Evolutionary conservation across 768 basidiomycete species (phyloP), one percentile per base, ranked within the genome.

Genomic region (Tricholoma flavovirens): DNA sequence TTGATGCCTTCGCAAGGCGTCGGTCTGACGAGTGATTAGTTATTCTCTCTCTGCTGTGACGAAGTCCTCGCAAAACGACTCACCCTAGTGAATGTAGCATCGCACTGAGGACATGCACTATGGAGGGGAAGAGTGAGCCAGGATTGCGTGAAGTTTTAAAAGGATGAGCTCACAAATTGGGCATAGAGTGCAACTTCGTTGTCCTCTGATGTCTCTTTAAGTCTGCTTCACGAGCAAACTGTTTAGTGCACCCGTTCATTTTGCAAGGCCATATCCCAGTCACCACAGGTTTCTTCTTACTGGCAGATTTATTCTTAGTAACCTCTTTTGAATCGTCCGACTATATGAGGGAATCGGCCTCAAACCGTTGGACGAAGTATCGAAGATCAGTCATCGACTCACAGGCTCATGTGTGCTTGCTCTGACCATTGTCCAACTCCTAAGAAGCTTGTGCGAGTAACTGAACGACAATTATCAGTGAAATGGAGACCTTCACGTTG

Each of bases 141-240:
- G 48, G 50, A 53, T 38, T 10, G 38, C 38, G 33, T 15, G 50
- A 49, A 40, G 60, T 51, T 49, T 55, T 56, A 30, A 21, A 24
- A 49, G 8, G 51, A 55, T 24, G 21, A 32, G 78, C 77, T 64
- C 64, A 89, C 88, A 85, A 89, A 63, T 81, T 83, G 33, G 88
- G 86, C 68, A 86, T 74, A 3, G 85, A 85, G 71, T 90, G 88
- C 49, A 79, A 69, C 68, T 88, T 90, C 21, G 88, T 89, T 30
- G 88, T 90, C 67, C 87, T 76, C 66, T 90, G 88, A 67, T 90
- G 88, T 63, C 88, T 68, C 75, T 89, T 90, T 60, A 90, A 72
- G 75, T 90, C 88, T 14, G 88, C 88, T 69, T 90, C 88, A 53
- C 88, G 79, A 46, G 86, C 88, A 65, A 90, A 90, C 66, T 87